Evolutionary conservation across 108 stramenopile genomes (phyloP).

Genomic region (Skeletonema tropicum): DNA sequence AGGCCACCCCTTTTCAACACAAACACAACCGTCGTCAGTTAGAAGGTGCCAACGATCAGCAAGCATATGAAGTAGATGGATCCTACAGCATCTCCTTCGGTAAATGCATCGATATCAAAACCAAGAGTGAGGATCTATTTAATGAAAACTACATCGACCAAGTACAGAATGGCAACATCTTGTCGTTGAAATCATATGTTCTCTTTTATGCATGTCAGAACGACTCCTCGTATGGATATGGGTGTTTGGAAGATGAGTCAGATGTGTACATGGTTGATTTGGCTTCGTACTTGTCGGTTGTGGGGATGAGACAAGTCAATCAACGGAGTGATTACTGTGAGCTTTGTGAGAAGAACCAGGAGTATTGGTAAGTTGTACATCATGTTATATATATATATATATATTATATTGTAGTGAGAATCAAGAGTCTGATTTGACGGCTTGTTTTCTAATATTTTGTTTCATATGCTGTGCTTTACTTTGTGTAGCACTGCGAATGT

Average conservation of each 20-base stretch:
- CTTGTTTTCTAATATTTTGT: no score
- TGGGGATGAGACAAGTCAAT: slow-evolving; percentile 41
- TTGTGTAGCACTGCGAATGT: no score
- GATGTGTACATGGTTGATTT: slow-evolving; percentile 54
- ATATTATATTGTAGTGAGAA: not conserved
- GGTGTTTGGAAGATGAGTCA: slow-evolving; percentile 31
- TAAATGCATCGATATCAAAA: slow-evolving; percentile 26
- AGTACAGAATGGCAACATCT: slow-evolving; percentile 26
- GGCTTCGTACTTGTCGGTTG: slow-evolving; percentile 35
- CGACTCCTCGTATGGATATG: slow-evolving; percentile 4
- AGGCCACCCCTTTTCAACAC: not conserved
- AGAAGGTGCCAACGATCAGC: not conserved
- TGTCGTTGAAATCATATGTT: slow-evolving; percentile 44
- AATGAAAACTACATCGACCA: slow-evolving; percentile 34
- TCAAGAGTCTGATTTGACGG: no score
- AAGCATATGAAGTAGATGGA: not conserved
- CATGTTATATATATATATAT: not conserved
- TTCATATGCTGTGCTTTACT: no score
- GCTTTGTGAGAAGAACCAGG: slow-evolving; percentile 31
- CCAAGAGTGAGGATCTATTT: slow-evolving; percentile 34
- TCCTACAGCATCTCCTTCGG: slow-evolving; percentile 33
- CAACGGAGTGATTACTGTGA: slow-evolving; percentile 47
- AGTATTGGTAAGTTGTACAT: slow-evolving; percentile 8
- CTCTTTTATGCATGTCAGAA: slow-evolving; percentile 38
- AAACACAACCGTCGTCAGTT: not conserved